Conservation (phyloP, 306 rosid genomes). For the Pyrus communis region DNA sequence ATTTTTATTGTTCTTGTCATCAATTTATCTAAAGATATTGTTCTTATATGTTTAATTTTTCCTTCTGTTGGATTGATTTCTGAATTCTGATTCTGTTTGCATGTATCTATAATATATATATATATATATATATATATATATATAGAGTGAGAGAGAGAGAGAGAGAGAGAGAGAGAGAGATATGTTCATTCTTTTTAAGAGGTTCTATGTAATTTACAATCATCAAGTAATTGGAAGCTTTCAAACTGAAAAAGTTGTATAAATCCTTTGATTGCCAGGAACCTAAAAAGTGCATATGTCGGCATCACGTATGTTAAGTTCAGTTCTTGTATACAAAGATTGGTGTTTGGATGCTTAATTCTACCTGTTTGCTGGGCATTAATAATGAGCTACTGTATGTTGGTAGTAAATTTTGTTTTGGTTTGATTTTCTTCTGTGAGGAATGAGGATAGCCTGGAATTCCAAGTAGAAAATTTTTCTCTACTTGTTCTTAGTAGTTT, state of each 20-base stretch:
- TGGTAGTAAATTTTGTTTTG: neutral
- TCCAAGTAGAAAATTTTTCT: neutral
- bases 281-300: neutral
- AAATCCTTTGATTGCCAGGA: neutral
- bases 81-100: slow-evolving; percentile 4
- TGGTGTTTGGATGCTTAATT: neutral
- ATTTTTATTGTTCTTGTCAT: neutral
- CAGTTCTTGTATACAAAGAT: neutral
- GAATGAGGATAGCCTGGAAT: slow-evolving; percentile 15
- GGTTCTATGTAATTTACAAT: neutral
- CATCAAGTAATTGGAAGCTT: neutral
- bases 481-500: neutral
- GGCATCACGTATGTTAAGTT: neutral
- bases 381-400: neutral
- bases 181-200: neutral
- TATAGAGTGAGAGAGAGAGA: too few relatives aligned
- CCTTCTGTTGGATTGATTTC: neutral
- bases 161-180: too few relatives aligned
- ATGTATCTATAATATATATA: neutral
- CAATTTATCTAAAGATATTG: neutral
- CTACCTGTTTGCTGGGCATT: too few relatives aligned
- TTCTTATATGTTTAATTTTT: neutral
- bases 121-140: too few relatives aligned
- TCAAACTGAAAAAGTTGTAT: neutral
- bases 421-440: slow-evolving; percentile 1